Evolutionary conservation across 768 basidiomycete species (phyloP).

Genomic region (Mycena maculata): DNA sequence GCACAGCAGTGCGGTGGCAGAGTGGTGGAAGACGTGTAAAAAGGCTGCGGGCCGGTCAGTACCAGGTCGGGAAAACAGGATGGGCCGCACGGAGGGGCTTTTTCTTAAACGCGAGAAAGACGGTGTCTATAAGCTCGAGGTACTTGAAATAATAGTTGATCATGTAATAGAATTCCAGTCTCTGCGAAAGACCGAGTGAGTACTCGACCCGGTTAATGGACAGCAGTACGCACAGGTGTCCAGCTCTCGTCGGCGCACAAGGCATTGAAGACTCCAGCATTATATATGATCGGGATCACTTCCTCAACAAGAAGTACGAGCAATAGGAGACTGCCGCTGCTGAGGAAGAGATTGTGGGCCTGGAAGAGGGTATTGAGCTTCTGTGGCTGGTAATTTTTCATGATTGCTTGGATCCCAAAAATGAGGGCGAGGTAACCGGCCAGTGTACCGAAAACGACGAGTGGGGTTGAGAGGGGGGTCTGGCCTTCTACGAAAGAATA

Average conservation of each 20-base stretch:
- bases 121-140: conserved; percentile 94
- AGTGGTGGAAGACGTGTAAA: conserved; percentile 99
- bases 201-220: conserved; percentile 20
- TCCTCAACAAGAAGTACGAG: conserved; percentile 94
- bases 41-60: conserved; percentile 69
- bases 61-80: conserved; percentile 4
- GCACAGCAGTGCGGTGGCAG: conserved; percentile 95
- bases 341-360: conserved; percentile 90
- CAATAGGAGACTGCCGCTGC: conserved; percentile 84
- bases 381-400: conserved; percentile 80
- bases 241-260: conserved; percentile 84
- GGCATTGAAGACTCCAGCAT: conserved; percentile 76
- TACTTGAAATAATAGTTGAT: conserved; percentile 99
- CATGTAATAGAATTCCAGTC: conserved; percentile 96
- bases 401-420: conserved; percentile 85
- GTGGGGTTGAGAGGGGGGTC: conserved; percentile 86
- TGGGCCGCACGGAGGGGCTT: conserved; percentile 86
- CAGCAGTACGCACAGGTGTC: conserved; percentile 77
- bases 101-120: conserved; percentile 98
- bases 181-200: conserved; percentile 56
- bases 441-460: conserved; percentile 77
- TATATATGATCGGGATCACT: conserved; percentile 82
- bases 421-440: conserved; percentile 87
- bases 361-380: conserved; percentile 89
- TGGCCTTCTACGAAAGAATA: conserved; percentile 76